Evolutionary conservation across 2,329 filamentous ascomycete species (phyloP).

Genomic region (Penicillium hordei): DNA sequence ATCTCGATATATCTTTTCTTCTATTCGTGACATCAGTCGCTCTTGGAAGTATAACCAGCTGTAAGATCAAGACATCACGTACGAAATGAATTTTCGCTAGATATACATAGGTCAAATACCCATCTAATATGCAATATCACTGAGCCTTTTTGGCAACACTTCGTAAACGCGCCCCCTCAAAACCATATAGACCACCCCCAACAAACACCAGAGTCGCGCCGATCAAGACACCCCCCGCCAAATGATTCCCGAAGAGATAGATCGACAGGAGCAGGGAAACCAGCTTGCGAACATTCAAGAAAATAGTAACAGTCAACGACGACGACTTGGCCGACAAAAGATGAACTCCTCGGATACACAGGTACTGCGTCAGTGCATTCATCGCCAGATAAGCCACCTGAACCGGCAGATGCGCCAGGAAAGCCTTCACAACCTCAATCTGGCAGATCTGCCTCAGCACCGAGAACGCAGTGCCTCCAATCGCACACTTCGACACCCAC

Average conservation of each 20-base stretch:
- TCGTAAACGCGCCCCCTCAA: slow-evolving; percentile 56
- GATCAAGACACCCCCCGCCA: slow-evolving; percentile 72
- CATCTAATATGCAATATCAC: slow-evolving; percentile 5
- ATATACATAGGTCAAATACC: background rate
- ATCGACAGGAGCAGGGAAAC: slow-evolving; percentile 89
- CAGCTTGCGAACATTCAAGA: slow-evolving; percentile 91
- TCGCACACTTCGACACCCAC: background rate
- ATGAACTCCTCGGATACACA: slow-evolving; percentile 94
- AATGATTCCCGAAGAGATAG: slow-evolving; percentile 84
- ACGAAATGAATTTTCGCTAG: background rate
- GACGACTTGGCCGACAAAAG: slow-evolving; percentile 85
- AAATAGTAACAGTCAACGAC: slow-evolving; percentile 92
- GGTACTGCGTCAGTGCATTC: slow-evolving; percentile 80
- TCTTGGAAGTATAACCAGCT: background rate
- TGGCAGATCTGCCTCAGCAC: slow-evolving; percentile 16
- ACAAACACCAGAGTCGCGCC: slow-evolving; percentile 86
- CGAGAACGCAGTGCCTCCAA: slow-evolving; percentile 13
- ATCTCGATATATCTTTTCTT: slow-evolving; percentile 14
- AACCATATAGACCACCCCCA: slow-evolving; percentile 85
- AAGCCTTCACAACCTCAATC: slow-evolving; percentile 22
- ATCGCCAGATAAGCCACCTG: slow-evolving; percentile 43
- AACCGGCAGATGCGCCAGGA: slow-evolving; percentile 33
- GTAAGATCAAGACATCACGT: background rate
- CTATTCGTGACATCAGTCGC: background rate
- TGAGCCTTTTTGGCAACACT: slow-evolving; percentile 25